Conservation (phyloP, 495 filamentous ascomycete species). For the Trichoderma gamsii region DNA sequence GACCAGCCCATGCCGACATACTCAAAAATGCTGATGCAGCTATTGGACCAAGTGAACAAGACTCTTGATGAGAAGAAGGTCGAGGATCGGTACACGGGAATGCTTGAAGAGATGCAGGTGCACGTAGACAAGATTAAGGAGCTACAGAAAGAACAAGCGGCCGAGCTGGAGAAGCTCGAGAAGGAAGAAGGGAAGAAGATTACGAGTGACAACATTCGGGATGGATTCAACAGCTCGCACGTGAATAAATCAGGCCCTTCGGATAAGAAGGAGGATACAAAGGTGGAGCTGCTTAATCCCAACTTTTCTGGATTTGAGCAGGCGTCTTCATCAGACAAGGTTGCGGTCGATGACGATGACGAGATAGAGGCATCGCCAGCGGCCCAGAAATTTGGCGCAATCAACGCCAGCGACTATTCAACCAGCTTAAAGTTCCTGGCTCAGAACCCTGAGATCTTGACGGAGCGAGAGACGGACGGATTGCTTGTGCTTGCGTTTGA, state of each 20-base stretch:
- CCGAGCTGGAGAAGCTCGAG: conserved; percentile 73
- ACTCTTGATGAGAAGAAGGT: conserved; percentile 66
- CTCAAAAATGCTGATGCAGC: conserved; percentile 87
- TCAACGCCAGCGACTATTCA: conserved; percentile 69
- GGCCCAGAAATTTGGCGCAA: conserved; percentile 72
- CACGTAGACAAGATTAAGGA: conserved; percentile 72
- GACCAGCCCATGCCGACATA: conserved; percentile 72
- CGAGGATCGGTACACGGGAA: conserved; percentile 60
- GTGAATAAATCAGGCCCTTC: conserved; percentile 55
- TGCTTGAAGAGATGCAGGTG: conserved; percentile 64
- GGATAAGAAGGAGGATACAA: conserved; percentile 38
- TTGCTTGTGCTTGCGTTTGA: conserved; percentile 89
- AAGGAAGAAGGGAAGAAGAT: conserved; percentile 85
- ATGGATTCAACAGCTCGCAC: conserved; percentile 81
- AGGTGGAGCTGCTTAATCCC: conserved; percentile 81
- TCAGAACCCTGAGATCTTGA: conserved; percentile 66
- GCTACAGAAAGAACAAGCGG: conserved; percentile 66
- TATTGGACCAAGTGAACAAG: conserved; percentile 92
- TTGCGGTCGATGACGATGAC: conserved; percentile 58
- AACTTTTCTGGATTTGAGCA: conserved; percentile 31
- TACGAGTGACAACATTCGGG: conserved; percentile 85
- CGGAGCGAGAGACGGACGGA: conserved; percentile 86
- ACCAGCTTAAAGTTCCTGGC: conserved; percentile 68
- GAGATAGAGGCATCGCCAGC: conserved; percentile 67
- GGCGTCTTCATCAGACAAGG: conserved; percentile 6